Conservation (phyloP, 805 yeast genomes). For the Barnettozyma vustinii region DNA sequence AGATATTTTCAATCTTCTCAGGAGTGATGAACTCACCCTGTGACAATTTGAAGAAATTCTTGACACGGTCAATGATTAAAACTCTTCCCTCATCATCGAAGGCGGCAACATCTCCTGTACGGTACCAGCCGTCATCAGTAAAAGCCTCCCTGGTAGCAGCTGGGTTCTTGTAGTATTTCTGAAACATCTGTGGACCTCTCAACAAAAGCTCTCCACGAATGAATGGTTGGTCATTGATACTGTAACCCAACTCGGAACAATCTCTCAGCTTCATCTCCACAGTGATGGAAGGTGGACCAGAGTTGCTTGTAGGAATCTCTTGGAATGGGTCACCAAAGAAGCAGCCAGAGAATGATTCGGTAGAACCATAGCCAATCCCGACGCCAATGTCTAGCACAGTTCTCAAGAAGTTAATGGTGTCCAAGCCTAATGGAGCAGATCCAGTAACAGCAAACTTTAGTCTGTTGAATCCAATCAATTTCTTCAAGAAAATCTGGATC, state of each 20-base stretch:
- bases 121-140: conserved; percentile 57
- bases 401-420: conserved; percentile 52
- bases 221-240: conserved; percentile 30
- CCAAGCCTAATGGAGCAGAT: conserved; percentile 65
- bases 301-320: conserved; percentile 32
- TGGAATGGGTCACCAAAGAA: conserved; percentile 41
- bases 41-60: conserved; percentile 67
- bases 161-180: conserved; percentile 47
- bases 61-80: conserved; percentile 64
- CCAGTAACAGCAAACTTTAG: conserved; percentile 39
- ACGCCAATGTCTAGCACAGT: conserved; percentile 46
- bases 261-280: conserved; percentile 55
- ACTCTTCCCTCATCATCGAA: conserved; percentile 48
- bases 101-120: conserved; percentile 60
- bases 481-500: conserved; percentile 36
- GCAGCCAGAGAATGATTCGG: conserved; percentile 64
- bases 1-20: conserved; percentile 64
- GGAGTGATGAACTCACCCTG: conserved; percentile 70
- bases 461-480: conserved; percentile 41
- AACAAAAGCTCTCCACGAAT: conserved; percentile 56
- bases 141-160: conserved; percentile 48
- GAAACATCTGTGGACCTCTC: conserved; percentile 59
- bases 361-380: conserved; percentile 60
- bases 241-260: conserved; percentile 55
- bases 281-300: conserved; percentile 50